Evolutionary conservation across 2,329 filamentous ascomycete genomes (phyloP).

Genomic region (Aspergillus chevalieri): DNA sequence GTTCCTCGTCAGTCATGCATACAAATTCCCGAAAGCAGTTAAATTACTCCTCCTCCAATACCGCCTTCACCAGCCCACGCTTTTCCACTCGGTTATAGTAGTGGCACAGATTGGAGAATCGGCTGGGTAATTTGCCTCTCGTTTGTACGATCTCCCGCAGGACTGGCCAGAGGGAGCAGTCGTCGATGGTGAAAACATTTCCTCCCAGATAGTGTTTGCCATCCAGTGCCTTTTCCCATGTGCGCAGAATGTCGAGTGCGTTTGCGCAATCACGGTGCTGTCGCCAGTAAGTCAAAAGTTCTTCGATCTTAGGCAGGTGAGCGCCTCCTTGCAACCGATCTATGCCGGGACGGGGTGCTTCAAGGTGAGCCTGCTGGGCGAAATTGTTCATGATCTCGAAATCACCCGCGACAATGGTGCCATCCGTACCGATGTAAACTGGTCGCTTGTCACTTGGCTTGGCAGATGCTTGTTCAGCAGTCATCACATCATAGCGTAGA

Average conservation of each 20-base stretch:
- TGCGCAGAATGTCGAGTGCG: slow-evolving; percentile 16
- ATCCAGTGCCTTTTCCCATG: slow-evolving; percentile 29
- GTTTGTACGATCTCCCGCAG: slow-evolving; percentile 31
- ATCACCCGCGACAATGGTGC: slow-evolving; percentile 23
- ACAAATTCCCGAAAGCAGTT: neutral
- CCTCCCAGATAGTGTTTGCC: slow-evolving; percentile 32
- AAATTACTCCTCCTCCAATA: slow-evolving; percentile 21
- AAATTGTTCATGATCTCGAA: slow-evolving; percentile 27
- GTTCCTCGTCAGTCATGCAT: neutral
- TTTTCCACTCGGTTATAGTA: slow-evolving; percentile 36
- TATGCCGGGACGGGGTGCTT: slow-evolving; percentile 19
- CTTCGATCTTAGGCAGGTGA: slow-evolving; percentile 23
- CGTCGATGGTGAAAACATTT: slow-evolving; percentile 32
- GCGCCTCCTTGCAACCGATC: slow-evolving; percentile 23
- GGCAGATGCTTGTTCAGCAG: neutral
- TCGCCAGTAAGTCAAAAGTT: slow-evolving; percentile 26
- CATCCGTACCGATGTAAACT: slow-evolving; percentile 25
- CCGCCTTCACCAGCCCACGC: slow-evolving; percentile 30
- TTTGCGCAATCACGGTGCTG: slow-evolving; percentile 10
- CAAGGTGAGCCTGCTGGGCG: slow-evolving; percentile 13
- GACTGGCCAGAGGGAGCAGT: slow-evolving; percentile 41
- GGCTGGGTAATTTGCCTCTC: slow-evolving; percentile 16
- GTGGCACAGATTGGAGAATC: slow-evolving; percentile 26
- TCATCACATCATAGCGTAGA: slow-evolving; percentile 26
- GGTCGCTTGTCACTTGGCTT: slow-evolving; percentile 9